These are phyloP conservation scores for Kernera saxatilis DNA, from an alignment of 345 rosid species.

Conservation along the genomic window DNA sequence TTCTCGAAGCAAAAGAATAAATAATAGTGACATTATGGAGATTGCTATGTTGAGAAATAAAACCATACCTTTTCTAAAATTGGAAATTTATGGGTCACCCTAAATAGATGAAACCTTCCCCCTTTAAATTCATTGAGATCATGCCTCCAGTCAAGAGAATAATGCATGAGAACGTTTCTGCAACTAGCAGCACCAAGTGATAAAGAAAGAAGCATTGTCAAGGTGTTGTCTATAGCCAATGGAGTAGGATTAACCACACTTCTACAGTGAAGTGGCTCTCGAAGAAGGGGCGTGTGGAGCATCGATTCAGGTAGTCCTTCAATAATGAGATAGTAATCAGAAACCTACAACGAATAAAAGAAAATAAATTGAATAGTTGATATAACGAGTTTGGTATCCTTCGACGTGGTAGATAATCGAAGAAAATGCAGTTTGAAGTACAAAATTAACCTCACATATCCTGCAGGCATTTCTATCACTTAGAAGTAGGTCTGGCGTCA, in stretches of 20 bases:
- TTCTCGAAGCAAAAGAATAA: neutral
- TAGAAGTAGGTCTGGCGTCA: conserved; percentile 63
- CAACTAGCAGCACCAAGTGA: conserved; percentile 31
- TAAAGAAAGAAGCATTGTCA: conserved; percentile 40
- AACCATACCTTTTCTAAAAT: conserved; percentile 41
- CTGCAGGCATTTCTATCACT: conserved; percentile 40
- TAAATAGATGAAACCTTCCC: conserved; percentile 56
- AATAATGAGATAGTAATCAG: conserved; percentile 45
- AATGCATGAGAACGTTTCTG: conserved; percentile 36
- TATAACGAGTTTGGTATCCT: neutral
- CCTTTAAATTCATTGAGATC: conserved; percentile 37
- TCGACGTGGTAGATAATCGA: conserved; percentile 8
- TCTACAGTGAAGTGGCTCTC: conserved; percentile 40
- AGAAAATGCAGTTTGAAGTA: conserved; percentile 8
- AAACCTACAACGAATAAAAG: conserved; percentile 44
- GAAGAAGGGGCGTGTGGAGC: conserved; percentile 27
- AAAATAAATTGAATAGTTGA: neutral
- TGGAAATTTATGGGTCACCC: conserved; percentile 63
- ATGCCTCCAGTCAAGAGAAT: conserved; percentile 31
- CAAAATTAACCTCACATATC: conserved; percentile 56
- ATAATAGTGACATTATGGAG: neutral
- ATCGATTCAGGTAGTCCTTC: conserved; percentile 49
- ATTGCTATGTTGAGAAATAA: neutral
- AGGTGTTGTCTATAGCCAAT: conserved; percentile 29
- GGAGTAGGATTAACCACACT: conserved; percentile 40